phyloP scores from a whole-genome alignment of 306 rosid species.

The Corylus avellana region DNA sequence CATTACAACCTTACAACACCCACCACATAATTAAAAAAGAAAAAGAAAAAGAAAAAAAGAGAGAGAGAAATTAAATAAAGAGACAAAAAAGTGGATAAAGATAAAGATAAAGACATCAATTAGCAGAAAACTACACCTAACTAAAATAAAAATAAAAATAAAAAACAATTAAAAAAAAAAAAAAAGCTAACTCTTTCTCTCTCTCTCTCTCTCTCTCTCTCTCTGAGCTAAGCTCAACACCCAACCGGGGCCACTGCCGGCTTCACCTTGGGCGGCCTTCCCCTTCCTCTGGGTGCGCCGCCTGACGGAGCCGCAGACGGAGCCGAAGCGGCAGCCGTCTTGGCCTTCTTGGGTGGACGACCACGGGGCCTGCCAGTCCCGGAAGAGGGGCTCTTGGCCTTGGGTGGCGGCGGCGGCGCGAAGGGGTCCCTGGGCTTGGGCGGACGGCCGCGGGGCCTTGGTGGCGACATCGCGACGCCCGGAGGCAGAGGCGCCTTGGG shows the following conservation, averaged over 20 bases:
- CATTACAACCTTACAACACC: conserved; percentile 10
- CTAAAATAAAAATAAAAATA: not conserved
- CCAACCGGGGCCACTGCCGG: conserved; percentile 48
- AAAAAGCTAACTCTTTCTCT: not conserved
- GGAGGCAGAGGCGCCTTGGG: conserved; percentile 31
- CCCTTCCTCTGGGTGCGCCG: conserved; percentile 50
- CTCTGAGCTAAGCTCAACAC: conserved; percentile 36
- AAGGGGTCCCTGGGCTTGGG: conserved; percentile 52
- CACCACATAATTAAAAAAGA: conserved; percentile 20
- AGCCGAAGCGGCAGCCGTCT: conserved; percentile 18
- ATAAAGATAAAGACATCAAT: conserved; percentile 20
- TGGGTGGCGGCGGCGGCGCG: conserved; percentile 35
- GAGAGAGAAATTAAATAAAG: not conserved
- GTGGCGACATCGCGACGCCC: conserved; percentile 21
- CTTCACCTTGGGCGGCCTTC: conserved; percentile 59
- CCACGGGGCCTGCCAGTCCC: conserved; percentile 59
- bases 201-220: conserved; percentile 17
- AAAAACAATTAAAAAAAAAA: too few species aligned
- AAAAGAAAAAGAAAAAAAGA: not conserved
- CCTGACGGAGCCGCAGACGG: conserved; percentile 12
- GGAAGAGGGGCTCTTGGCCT: conserved; percentile 19
- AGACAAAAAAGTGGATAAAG: not conserved
- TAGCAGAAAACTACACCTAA: not conserved
- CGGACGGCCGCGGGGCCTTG: conserved; percentile 56
- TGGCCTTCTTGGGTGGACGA: conserved; percentile 57